Evolutionary conservation across 768 basidiomycete genomes (phyloP), one percentile per base, ranked within the genome.

Genomic region (Russula ochroleuca): DNA sequence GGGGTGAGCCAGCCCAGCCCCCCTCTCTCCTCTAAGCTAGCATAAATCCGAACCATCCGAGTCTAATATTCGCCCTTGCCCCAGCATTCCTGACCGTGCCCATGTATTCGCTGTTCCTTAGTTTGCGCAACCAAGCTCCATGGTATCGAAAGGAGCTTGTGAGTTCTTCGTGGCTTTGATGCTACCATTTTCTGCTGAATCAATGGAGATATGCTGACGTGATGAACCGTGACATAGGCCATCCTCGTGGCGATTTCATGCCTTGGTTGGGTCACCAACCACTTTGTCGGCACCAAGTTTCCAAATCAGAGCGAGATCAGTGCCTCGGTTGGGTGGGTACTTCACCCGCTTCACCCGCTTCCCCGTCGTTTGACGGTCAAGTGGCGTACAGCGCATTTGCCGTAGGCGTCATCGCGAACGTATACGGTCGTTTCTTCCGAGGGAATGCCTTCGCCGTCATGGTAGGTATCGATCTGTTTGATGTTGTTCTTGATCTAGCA

Each of bases 381-480:
- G 5, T 17, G 7, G 31, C 17, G 50, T 67, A 47, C 45, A 84
- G 88, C 15, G 87, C 88, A 1, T 90, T 94, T 69, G 85, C 87
- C 1, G 90, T 94, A 47, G 91, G 92, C 7, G 76, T 92, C 59
- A 77, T 92, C 53, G 82, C 91, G 35, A 92, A 92, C 72, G 47
- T 92, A 5, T 93, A 89, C 65, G 87, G 85, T 3, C 83, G 87
- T 45, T 80, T 92, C 72, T 86, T 87, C 69, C 76, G 79, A 3
- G 88, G 89, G 14, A 85, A 86, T 56, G 84, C 88, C 1, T 93
- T 92, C 70, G 88, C 91, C 23, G 84, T 93, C 63, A 90, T 92
- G 84, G 88, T 90, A 48, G 40, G 80, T 73, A 15, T 5, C 14
- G 52, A 31, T 41, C 40, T 4, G 17, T 58, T 25, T 49, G n/a